Evolutionary conservation across 768 basidiomycete species (phyloP).

Genomic region (Xerocomus spinulosus): DNA sequence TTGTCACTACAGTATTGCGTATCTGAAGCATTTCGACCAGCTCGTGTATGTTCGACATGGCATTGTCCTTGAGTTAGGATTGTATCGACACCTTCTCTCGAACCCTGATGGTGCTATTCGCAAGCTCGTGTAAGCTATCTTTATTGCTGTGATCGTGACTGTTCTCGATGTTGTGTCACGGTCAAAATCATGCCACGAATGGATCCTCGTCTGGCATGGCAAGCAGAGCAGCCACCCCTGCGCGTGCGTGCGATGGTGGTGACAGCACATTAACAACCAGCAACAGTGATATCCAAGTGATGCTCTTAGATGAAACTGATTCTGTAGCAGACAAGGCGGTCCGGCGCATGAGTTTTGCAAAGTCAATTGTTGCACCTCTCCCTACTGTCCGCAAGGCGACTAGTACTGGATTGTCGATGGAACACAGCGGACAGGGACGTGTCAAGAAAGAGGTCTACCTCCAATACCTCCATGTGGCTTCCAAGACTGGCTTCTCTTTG

Average conservation of each 20-base stretch:
- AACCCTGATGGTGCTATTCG: conserved; percentile 62
- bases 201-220: conserved; percentile 37
- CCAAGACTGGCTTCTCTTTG: conserved; percentile 63
- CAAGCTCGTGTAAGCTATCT: conserved; percentile 63
- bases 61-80: conserved; percentile 72
- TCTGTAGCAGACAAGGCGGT: conserved; percentile 50
- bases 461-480: conserved; percentile 76
- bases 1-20: conserved; percentile 84
- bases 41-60: conserved; percentile 75
- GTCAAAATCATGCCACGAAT: conserved; percentile 44
- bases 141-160: neutral
- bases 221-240: conserved; percentile 47
- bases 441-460: conserved; percentile 76
- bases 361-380: conserved; percentile 47
- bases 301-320: conserved; percentile 25
- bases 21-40: conserved; percentile 71
- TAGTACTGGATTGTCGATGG: conserved; percentile 52
- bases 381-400: conserved; percentile 36
- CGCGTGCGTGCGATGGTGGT: conserved; percentile 24
- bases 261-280: conserved; percentile 16
- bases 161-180: conserved; percentile 9
- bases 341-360: conserved; percentile 54
- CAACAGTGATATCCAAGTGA: conserved; percentile 20
- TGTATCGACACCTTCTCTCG: conserved; percentile 55
- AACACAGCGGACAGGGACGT: conserved; percentile 74